phyloP scores from a whole-genome alignment of 2,329 filamentous ascomycete genomes.

The Stemphylium lycopersici region DNA sequence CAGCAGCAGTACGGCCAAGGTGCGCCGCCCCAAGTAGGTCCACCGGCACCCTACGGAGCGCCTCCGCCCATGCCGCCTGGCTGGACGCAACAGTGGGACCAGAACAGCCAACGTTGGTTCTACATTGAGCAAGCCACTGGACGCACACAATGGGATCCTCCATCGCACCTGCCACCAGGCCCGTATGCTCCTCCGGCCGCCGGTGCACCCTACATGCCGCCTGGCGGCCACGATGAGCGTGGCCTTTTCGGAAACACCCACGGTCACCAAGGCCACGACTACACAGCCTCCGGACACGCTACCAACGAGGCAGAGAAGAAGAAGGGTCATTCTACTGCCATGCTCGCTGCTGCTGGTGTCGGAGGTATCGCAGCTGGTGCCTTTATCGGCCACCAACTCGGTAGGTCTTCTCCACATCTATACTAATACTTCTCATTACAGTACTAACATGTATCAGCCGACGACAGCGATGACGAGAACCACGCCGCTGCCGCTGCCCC shows the following conservation, averaged over 20 bases:
- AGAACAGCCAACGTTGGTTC: slow-evolving; percentile 66
- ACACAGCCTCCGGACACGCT: slow-evolving; percentile 31
- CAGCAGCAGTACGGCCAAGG: slow-evolving; percentile 31
- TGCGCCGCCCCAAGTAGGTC: slow-evolving; percentile 37
- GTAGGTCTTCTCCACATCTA: slow-evolving; percentile 51
- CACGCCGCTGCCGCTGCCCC: slow-evolving; percentile 21
- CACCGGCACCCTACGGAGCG: slow-evolving; percentile 51
- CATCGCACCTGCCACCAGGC: slow-evolving; percentile 48
- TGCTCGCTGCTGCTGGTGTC: slow-evolving; percentile 62
- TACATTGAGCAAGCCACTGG: slow-evolving; percentile 68
- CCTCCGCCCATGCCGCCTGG: slow-evolving; percentile 60
- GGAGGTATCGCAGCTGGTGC: slow-evolving; percentile 67
- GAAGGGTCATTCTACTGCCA: slow-evolving; percentile 53
- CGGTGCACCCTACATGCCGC: slow-evolving; percentile 30
- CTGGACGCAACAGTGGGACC: slow-evolving; percentile 69
- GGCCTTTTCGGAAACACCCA: slow-evolving; percentile 38
- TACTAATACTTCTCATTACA: neutral
- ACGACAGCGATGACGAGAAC: slow-evolving; percentile 40
- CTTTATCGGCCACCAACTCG: slow-evolving; percentile 60
- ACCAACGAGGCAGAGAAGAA: slow-evolving; percentile 43
- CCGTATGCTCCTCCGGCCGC: slow-evolving; percentile 42
- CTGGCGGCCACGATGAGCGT: slow-evolving; percentile 35
- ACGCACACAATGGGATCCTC: slow-evolving; percentile 68
- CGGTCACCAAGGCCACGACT: slow-evolving; percentile 33
- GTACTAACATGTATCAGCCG: slow-evolving; percentile 28